Percentiles rank a stretch among this genome's conserved stretches.
phyloP scores from a whole-genome alignment of 305 asterid genomes.

The Solanum hybrid region DNA sequence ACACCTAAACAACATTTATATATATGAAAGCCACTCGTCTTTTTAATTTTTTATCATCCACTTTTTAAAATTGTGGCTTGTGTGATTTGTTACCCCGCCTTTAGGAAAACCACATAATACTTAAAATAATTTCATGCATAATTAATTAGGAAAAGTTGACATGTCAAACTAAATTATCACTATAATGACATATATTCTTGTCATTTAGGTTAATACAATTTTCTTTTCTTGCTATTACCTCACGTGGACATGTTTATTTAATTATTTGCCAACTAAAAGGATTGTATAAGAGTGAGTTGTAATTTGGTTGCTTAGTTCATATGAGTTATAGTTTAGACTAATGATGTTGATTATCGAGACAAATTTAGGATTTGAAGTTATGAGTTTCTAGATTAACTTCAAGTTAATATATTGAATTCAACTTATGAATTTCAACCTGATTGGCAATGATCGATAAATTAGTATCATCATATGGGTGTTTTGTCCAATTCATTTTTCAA shows the following conservation, averaged over 20 bases:
- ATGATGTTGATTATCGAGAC: rapidly evolving
- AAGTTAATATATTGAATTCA: neutral
- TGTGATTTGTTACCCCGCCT: neutral
- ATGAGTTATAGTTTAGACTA: neutral
- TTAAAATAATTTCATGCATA: neutral
- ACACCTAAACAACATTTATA: neutral
- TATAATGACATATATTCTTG: neutral
- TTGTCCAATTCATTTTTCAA: neutral
- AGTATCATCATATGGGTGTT: neutral
- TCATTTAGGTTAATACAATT: neutral
- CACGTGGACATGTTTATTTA: neutral
- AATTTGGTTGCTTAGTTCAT: neutral
- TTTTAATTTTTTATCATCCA: neutral
- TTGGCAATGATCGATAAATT: too few relatives aligned
- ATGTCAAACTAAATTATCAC: neutral
- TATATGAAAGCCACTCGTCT: neutral
- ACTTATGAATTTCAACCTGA: rapidly evolving
- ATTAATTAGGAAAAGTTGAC: neutral
- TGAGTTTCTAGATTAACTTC: neutral
- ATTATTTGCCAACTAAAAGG: neutral
- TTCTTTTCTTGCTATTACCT: neutral
- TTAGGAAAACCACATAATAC: neutral
- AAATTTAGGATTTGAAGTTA: neutral
- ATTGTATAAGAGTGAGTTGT: neutral
- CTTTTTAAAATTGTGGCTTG: neutral